Base-by-base conservation (phyloP, 2,329 filamentous ascomycete genomes). In the Exophiala sideris region DNA sequence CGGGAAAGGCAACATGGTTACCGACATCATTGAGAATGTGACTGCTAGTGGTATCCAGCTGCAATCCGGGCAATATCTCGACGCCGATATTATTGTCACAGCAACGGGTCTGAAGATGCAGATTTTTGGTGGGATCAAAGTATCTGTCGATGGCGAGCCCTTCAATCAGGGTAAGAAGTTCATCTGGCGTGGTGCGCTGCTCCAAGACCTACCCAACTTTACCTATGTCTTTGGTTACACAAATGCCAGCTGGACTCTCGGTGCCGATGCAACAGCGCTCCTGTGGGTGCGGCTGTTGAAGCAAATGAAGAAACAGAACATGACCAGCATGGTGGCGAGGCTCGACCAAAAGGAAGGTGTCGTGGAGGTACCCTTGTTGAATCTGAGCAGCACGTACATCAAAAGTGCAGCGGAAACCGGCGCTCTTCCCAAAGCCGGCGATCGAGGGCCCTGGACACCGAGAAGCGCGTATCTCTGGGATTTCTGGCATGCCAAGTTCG, bases 1-100 rank as follows among this genome's bases (percentile, higher is more conserved):
- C 1, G 80, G 79, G 32, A 77, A 75, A 51, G 78, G 77, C 1
- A 70, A 74, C 42, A 71, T 85, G n/a, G 76, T 76, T 16, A 84
- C 82, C 3, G 80, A 76, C 52, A 76, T 71, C 2, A 82, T 84
- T 66, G 70, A 77, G 36, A 71, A 66, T 10, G 74, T 84, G 7
- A 78, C 74, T 0, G 63, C 70, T 8, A 69, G 76, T 16, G 74
- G 75, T 12, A 79, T 84, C 57, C 65, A 72, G 18, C 68, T 84
- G 6, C 44, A 48, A 6, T 74, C 71, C 1, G 77, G 76, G 24
- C 66, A 73, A 8, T 50, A 58, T 10, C 60, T 76, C 3, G 65
- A 69, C 18, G 70, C 72, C 0, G 73, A 76, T 60, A 70, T 76
- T 48, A 71, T 76, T 41, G 59, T 76, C 39, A 75, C 73, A 0